Evolutionary conservation across 1,284 basidiomycete species (phyloP), one percentile per base, ranked within the genome.

Genomic region (Ustilago trichophora): DNA sequence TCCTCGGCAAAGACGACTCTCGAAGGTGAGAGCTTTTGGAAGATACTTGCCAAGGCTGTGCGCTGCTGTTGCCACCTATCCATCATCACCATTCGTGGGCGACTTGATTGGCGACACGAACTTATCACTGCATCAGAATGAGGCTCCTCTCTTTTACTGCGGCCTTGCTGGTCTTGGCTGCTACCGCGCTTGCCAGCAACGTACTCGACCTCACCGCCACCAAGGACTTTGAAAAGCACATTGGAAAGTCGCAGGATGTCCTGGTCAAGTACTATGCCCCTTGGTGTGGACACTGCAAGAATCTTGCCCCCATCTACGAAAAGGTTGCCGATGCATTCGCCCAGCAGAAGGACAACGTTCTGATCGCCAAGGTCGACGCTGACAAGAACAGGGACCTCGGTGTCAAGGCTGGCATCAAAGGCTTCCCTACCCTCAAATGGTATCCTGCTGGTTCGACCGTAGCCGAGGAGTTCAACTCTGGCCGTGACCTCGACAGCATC

Each of bases 341-440:
- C 5, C 25, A 33, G 15, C 89, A 90, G 31, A 73, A 83, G 76
- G 88, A 91, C 82, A 91, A 90, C 80, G 90, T 97, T 21, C 74
- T 92, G 49, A 88, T 97, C 67, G 93, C 93, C 63, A 96, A 96
- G 82, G 89, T 95, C 6, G 93, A 97, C 74, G 93, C 92, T 1
- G 93, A 97, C 76, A 91, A 91, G 56, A 90, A 92, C 66, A 89
- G 88, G 76, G 84, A 87, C 1, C 77, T 91, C 29, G 90, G 66
- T 25, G 50, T 62, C 31, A 56, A 89, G 82, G 92, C 87, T 76
- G 91, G 86, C 16, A 89, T 96, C 21, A 87, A 85, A 15, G 92
- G 93, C 38, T 95, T 87, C 85, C 93, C 93, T 6, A 95, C 93
- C 36, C 83, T 97, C 62, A 94, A 95, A 80, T 97, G 91, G 92